These are phyloP conservation scores for Prunus dulcis DNA, from an alignment of 306 rosid species.

Conservation along the genomic window DNA sequence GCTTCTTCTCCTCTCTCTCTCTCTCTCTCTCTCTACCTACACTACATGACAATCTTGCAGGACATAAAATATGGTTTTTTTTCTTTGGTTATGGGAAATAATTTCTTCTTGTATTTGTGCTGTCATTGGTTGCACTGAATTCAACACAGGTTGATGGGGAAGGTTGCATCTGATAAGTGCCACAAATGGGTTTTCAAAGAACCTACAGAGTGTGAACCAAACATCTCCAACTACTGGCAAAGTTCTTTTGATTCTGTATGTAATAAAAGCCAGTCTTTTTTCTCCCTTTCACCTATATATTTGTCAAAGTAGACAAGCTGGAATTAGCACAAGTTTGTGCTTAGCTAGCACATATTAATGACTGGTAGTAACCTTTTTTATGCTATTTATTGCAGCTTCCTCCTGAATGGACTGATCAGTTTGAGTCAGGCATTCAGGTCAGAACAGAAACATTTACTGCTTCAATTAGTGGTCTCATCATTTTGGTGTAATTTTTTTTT, in stretches of 20 bases:
- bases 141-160: constrained; percentile 88
- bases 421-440: constrained; percentile 99
- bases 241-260: constrained; percentile 99
- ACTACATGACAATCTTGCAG: background rate
- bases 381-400: constrained; percentile 86
- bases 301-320: no score
- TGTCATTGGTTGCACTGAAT: constrained; percentile 31
- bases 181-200: constrained; percentile 99
- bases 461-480: constrained; percentile 1
- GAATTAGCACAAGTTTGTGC: constrained; percentile 6
- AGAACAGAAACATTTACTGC: constrained; percentile 30
- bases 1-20: background rate
- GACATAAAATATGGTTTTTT: background rate
- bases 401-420: constrained; percentile 96
- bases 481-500: background rate
- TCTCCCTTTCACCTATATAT: background rate
- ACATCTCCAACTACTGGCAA: constrained; percentile 98
- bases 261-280: background rate
- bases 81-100: background rate
- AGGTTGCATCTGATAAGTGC: constrained; percentile 99
- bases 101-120: background rate
- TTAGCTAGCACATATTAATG: constrained; percentile 12
- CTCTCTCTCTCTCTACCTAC: no score
- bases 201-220: constrained; percentile 94
- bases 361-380: constrained; percentile 40